These are phyloP conservation scores for Furcasterigmium furcatum DNA, from an alignment of 2,329 filamentous ascomycete genomes.

Conservation along the genomic window DNA sequence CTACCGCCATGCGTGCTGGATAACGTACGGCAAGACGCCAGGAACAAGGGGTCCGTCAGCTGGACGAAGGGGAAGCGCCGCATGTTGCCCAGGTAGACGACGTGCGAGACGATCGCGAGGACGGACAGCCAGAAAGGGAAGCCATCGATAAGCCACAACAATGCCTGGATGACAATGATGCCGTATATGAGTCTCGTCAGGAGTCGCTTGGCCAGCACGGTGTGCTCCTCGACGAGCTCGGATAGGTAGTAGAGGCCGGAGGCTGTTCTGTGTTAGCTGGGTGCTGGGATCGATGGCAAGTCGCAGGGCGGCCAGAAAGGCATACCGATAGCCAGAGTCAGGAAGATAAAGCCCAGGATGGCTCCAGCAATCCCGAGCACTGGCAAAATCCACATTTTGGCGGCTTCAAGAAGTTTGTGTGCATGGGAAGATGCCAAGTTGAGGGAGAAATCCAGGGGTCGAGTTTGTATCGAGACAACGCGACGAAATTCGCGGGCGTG, in stretches of 20 bases:
- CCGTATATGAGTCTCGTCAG: slow-evolving; percentile 81
- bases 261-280: slow-evolving; percentile 44
- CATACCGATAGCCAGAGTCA: slow-evolving; percentile 88
- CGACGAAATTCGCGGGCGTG: slow-evolving; percentile 1
- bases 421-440: slow-evolving; percentile 6
- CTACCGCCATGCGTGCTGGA: no score
- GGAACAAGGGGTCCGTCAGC: slow-evolving; percentile 81
- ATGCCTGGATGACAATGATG: slow-evolving; percentile 69
- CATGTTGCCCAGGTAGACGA: slow-evolving; percentile 87
- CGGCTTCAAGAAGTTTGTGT: background rate
- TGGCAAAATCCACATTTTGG: slow-evolving; percentile 90
- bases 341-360: slow-evolving; percentile 84
- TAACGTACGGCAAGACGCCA: slow-evolving; percentile 72
- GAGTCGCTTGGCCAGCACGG: slow-evolving; percentile 85
- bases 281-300: slow-evolving; percentile 8
- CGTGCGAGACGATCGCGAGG: slow-evolving; percentile 76
- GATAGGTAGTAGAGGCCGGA: slow-evolving; percentile 99
- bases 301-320: background rate
- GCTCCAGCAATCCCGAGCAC: slow-evolving; percentile 87
- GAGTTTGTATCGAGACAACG: background rate
- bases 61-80: slow-evolving; percentile 72
- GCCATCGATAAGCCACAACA: slow-evolving; percentile 78
- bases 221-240: slow-evolving; percentile 96
- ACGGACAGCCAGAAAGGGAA: slow-evolving; percentile 74
- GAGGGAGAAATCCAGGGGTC: background rate